A percentile compares a stretch with the other conserved stretches of the same genome.
Conservation (phyloP, 306 rosid species). For the Albizia julibrissin region DNA sequence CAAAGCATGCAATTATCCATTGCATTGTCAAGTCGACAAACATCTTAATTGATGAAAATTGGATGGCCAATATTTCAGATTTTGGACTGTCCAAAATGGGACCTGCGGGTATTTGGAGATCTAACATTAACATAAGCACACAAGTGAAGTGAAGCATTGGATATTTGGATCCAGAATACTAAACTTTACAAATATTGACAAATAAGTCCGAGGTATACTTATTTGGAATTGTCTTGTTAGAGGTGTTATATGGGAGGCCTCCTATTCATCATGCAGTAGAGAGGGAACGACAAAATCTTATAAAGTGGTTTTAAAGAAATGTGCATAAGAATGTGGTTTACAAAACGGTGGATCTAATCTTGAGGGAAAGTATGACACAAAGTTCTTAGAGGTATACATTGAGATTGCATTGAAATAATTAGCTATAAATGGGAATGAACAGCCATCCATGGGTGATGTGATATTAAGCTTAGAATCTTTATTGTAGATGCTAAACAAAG, state of each 20-base stretch:
- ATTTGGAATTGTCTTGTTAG: conserved; percentile 38
- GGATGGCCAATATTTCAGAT: conserved; percentile 33
- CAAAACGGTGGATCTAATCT: conserved; percentile 32
- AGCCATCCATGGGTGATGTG: conserved; percentile 53
- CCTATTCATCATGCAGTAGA: neutral
- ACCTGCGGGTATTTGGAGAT: neutral
- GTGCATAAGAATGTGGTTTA: neutral
- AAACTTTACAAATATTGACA: too few species aligned
- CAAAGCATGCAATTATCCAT: conserved; percentile 28
- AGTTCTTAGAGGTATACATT: conserved; percentile 28
- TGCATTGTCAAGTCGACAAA: conserved; percentile 39
- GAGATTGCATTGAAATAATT: conserved; percentile 39
- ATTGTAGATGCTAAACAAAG: neutral
- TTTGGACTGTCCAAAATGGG: conserved; percentile 39
- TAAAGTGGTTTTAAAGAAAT: conserved; percentile 29
- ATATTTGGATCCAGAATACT: too few species aligned
- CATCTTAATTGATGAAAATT: conserved; percentile 32
- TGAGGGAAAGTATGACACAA: neutral
- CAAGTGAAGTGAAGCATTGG: neutral
- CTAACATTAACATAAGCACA: neutral
- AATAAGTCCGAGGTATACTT: conserved; percentile 28
- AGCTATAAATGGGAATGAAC: conserved; percentile 31
- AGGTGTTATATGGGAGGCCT: conserved; percentile 32
- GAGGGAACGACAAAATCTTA: neutral
- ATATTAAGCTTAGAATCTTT: conserved; percentile 27